Evolutionary conservation across 176 grass and related monocot species (phyloP), one percentile per base, ranked within the genome.

Genomic region (Pontederia crassipes): DNA sequence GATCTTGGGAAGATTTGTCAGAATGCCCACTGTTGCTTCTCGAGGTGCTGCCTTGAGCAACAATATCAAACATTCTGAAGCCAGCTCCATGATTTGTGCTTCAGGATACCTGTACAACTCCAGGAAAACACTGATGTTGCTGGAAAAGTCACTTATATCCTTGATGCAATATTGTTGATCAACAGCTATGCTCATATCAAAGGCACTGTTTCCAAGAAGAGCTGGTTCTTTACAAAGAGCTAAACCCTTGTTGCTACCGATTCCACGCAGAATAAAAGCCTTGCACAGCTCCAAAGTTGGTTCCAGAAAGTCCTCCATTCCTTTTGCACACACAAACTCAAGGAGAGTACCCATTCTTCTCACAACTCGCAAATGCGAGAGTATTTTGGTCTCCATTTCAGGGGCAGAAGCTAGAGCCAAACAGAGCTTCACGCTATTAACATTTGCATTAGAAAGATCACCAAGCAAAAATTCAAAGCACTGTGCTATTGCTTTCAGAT

Each of bases 231-330:
- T 98, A 62, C 74, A 92, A 80, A 98, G 78, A 57, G 74, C 67
- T 45, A 85, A 40, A 45, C 79, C 79, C 83, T 77, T 91, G 62
- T 79, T 82, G 66, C 87, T 91, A 47, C 93, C 79, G 62, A 70
- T 88, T 48, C 87, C 83, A 62, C 76, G 78, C 55, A 91, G 75
- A 69, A 92, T 83, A 67, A 92, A 88, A 75, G 84, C 81, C 78
- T 80, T 85, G 70, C 87, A 98, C 2, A 98, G 81, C 54, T 76
- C 84, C 78, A 98, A 65, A 47, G 93, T 86, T 64, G 93, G 87
- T 79, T 98, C 87, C 1, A 98, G 81, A 74, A 98, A 98, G 80
- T 98, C 93, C 59, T 89, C 81, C 93, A 98, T 98, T 48, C 81
- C 84, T 75, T 92, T 98, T 61, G 87, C 81, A 67, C 61, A 78